A percentile compares a stretch with the other conserved stretches of the same genome.
phyloP scores from a whole-genome alignment of 1,139 yeast genomes.

The Debaryomyces udenii region DNA sequence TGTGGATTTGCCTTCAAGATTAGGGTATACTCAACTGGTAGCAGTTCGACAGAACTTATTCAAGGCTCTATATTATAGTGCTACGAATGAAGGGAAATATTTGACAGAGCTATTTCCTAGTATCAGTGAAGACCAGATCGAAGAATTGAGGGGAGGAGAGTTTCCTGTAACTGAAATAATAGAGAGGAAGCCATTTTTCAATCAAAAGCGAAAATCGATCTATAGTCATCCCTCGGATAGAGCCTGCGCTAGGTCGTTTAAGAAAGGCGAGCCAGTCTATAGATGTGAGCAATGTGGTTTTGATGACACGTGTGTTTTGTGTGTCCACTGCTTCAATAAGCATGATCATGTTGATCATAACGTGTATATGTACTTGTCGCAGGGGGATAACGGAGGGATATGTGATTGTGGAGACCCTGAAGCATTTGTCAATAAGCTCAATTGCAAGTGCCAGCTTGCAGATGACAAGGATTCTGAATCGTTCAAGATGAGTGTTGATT shows the following conservation, averaged over 20 bases:
- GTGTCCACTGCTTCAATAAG: constrained; percentile 69
- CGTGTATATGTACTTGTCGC: constrained; percentile 55
- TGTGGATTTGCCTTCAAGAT: constrained; percentile 29
- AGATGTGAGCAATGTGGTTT: constrained; percentile 68
- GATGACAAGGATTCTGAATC: constrained; percentile 13
- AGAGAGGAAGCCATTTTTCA: constrained; percentile 18
- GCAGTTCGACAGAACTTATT: constrained; percentile 24
- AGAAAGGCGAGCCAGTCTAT: constrained; percentile 63
- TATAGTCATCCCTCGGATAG: constrained; percentile 36
- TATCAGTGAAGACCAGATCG: constrained; percentile 22
- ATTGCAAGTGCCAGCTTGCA: constrained; percentile 49
- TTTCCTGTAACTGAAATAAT: constrained; percentile 15
- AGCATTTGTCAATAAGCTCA: constrained; percentile 64
- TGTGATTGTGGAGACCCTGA: constrained; percentile 94
- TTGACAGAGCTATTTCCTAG: constrained; percentile 31
- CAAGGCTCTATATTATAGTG: constrained; percentile 35
- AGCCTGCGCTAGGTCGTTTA: constrained; percentile 66
- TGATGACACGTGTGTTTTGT: constrained; percentile 75
- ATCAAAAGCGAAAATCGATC: constrained; percentile 10
- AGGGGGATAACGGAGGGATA: constrained; percentile 56
- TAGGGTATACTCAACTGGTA: constrained; percentile 20
- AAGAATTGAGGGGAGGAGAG: constrained; percentile 18
- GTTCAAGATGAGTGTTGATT: constrained; percentile 15
- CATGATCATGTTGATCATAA: constrained; percentile 68
- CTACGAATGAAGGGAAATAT: constrained; percentile 34